Evolutionary conservation across 495 filamentous ascomycete genomes (phyloP), one percentile per base, ranked within the genome.

Genomic region (Penicillium crystallinum): DNA sequence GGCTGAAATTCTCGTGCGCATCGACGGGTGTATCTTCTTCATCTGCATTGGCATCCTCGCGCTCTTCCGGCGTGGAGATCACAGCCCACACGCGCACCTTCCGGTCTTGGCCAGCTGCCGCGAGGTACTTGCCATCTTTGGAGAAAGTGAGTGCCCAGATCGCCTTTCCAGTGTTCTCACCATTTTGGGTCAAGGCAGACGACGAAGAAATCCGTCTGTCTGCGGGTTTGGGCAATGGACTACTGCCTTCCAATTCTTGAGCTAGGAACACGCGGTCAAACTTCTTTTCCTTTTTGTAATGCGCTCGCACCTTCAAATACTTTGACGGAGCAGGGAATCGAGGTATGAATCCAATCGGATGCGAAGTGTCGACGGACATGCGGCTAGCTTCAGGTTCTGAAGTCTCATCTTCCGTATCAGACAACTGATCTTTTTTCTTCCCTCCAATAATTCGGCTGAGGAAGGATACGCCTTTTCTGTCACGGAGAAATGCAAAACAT

Each of bases 141-240:
- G 91, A 97, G 57, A 97, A 97, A 54, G 89, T 87, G 56, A 89
- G 80, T 4, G 93, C 86, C 93, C 93, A 99, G 27, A 96, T 81
- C 4, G 93, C 90, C 53, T 68, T 69, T 34, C 68, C 62, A 52
- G 65, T 62, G 8, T 50, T 15, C 31, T 67, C 69, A 22, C 68
- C 63, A 52, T 70, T 72, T 19, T 66, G 71, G 15, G 66, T 64
- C 3, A 66, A 69, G 15, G 70, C 57, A 1, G 66, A 58, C 0
- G 66, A 65, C 3, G 52, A 40, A 12, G 65, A 61, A 21, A 40
- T 52, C 29, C 65, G 62, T 37, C 66, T 66, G 41, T 68, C 63
- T 47, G 57, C 47, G 21, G 12, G 46, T 41, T 44, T 58, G 17
- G 41, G 60, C 43, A 42, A 39, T 36, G 40, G 36, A 27, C 54